Conservation (phyloP, 1,284 basidiomycete species). For the Sporisorium scitamineum region DNA sequence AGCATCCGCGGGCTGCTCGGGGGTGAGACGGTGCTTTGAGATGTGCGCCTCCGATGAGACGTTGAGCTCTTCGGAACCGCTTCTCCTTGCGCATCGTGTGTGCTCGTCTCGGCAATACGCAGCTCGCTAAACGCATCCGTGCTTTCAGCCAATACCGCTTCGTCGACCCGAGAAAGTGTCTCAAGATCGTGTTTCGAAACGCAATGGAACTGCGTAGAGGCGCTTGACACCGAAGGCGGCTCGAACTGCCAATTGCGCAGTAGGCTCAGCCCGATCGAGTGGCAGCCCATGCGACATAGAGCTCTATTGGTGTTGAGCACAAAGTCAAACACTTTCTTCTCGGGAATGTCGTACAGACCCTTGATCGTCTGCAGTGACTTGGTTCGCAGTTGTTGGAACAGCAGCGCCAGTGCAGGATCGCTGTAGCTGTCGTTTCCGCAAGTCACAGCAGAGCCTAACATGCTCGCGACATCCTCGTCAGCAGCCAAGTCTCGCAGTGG, state of each 20-base stretch:
- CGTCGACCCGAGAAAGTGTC: constrained; percentile 38
- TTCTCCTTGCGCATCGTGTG: constrained; percentile 3
- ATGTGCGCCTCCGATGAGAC: constrained; percentile 17
- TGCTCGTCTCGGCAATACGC: constrained; percentile 5
- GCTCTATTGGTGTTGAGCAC: constrained; percentile 90
- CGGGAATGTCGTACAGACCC: constrained; percentile 88
- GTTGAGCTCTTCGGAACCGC: constrained; percentile 9
- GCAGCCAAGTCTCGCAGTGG: constrained; percentile 39
- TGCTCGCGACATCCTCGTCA: constrained; percentile 22
- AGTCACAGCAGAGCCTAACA: constrained; percentile 70
- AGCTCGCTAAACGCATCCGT: constrained; percentile 21
- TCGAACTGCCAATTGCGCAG: constrained; percentile 91
- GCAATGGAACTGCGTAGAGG: constrained; percentile 34
- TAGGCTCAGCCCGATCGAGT: constrained; percentile 85
- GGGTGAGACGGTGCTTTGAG: constrained; percentile 37
- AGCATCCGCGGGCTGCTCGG: constrained; percentile 39
- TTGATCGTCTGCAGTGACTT: constrained; percentile 91
- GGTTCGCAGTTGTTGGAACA: constrained; percentile 88
- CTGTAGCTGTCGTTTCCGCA: constrained; percentile 86
- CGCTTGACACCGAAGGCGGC: constrained; percentile 73
- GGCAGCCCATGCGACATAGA: constrained; percentile 95
- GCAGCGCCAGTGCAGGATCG: constrained; percentile 86
- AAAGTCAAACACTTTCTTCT: constrained; percentile 88
- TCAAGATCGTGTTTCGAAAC: constrained; percentile 44
- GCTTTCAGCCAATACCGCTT: constrained; percentile 22